A percentile compares a stretch with the other conserved stretches of the same genome.
Conservation (phyloP, 768 basidiomycete genomes). For the Serendipita vermifera region DNA sequence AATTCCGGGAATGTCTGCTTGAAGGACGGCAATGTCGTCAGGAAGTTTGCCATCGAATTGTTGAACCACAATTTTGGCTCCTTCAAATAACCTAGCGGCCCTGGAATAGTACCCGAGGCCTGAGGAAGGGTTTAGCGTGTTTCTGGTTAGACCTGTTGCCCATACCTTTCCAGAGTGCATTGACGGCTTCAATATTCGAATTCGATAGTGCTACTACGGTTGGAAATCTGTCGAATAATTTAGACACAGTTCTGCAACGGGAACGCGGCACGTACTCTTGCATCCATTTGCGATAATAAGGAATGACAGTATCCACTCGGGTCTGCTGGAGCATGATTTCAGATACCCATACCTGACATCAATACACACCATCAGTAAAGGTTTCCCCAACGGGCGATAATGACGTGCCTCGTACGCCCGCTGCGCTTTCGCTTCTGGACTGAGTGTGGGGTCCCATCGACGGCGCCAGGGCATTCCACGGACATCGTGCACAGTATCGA, state of each 20-base stretch:
- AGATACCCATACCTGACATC: conserved; percentile 63
- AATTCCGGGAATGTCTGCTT: conserved; percentile 73
- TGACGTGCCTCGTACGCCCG: conserved; percentile 75
- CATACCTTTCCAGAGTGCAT: conserved; percentile 67
- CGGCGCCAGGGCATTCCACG: conserved; percentile 93
- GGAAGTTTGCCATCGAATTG: conserved; percentile 62
- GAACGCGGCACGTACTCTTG: conserved; percentile 36
- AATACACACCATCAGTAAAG: background rate
- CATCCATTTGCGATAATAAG: conserved; percentile 87
- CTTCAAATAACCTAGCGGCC: conserved; percentile 65
- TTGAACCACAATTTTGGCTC: conserved; percentile 65
- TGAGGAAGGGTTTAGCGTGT: background rate
- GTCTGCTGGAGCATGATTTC: conserved; percentile 98
- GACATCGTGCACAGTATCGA: conserved; percentile 43
- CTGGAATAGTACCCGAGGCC: conserved; percentile 81
- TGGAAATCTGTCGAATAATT: conserved; percentile 46
- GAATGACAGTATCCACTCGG: conserved; percentile 85
- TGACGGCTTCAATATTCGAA: conserved; percentile 71
- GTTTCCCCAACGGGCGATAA: background rate
- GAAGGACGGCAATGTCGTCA: conserved; percentile 64
- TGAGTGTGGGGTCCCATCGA: conserved; percentile 38
- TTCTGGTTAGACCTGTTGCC: background rate
- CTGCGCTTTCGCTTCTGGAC: conserved; percentile 53
- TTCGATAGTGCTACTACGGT: conserved; percentile 61
- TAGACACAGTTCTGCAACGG: background rate